Evolutionary conservation across 345 rosid genomes (phyloP), one percentile per base, ranked within the genome.

Genomic region (Aethionema arabicum): DNA sequence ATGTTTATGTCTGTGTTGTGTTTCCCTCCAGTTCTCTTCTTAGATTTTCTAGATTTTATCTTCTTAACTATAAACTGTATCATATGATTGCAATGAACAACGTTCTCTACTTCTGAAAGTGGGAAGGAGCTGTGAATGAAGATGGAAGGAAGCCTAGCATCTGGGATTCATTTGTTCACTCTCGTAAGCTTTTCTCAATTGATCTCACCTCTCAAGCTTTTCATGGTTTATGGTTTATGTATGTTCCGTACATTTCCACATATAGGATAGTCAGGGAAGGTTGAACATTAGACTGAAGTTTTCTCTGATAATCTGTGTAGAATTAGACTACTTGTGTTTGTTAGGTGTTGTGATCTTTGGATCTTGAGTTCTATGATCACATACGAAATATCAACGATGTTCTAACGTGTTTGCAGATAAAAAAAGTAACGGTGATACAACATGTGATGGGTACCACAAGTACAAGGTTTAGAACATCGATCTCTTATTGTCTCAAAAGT

Each of bases 391-490:
- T 42, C 38, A n/a, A 42, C 5, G 13, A 3, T 37, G 38, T 40
- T 52, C 6, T 31, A 53, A 12, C 14, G 12, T 61, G 44, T 21
- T 21, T 37, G 12, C 42, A 59, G 66, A 33, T 10, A 42, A 40
- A 8, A 75, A 77, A 32, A 80, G 37, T 2, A 79, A 66, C 0
- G 87, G 83, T 62, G 89, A 81, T 50, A 65, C 67, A 6, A 64
- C 89, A n/a, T 74, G 72, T 47, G 87, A 86, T 32, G 72, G 59
- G 55, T 86, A 86, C 64, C 87, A 81, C 67, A 83, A 79, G 52
- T 86, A 76, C 82, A 86, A 81, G 86, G 92, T 55, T 37, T 21
- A 21, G 27, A 21, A 21, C 27, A 21, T 11, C n/a, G n/a, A 6
- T 8, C 44, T 40, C n/a, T 80, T 47, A 27, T 11, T 11, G 21